phyloP scores from a whole-genome alignment of 139 green algal species.

The Nannochloris sp. region DNA sequence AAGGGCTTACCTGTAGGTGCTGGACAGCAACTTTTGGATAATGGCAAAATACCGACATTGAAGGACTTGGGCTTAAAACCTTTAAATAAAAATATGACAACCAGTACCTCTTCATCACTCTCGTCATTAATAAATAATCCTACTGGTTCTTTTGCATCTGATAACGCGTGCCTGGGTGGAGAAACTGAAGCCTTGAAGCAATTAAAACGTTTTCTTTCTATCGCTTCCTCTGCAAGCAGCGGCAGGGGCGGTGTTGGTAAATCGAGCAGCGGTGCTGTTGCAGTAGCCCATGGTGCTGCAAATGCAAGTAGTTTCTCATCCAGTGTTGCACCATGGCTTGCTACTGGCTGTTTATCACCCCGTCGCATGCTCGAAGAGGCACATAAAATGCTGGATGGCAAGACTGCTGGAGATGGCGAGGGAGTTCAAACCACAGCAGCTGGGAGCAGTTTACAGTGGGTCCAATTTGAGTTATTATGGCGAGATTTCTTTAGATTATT shows the following conservation, averaged over 20 bases:
- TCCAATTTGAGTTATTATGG: conserved; percentile 80
- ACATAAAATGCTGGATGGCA: background rate
- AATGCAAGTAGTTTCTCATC: conserved; percentile 47
- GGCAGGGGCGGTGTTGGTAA: too few species aligned
- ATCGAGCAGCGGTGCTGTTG: background rate
- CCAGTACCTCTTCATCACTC: background rate
- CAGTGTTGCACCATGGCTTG: conserved; percentile 74
- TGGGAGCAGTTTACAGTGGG: conserved; percentile 41
- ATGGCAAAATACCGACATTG: conserved; percentile 53
- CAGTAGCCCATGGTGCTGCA: background rate
- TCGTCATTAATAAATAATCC: background rate
- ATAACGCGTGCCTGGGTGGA: conserved; percentile 31
- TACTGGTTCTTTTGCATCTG: background rate
- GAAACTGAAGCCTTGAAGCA: conserved; percentile 64
- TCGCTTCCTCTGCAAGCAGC: background rate
- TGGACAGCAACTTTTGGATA: conserved; percentile 14
- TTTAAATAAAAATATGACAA: background rate
- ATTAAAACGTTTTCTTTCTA: conserved; percentile 46
- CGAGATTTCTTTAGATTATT: conserved; percentile 74
- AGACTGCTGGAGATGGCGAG: background rate
- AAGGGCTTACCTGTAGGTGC: conserved; percentile 35
- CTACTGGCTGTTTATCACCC: conserved; percentile 73
- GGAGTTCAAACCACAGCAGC: background rate
- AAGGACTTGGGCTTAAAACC: conserved; percentile 47
- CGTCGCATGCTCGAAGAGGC: conserved; percentile 39